Evolutionary conservation across 305 asterid species (phyloP), one percentile per base, ranked within the genome.

Genomic region (Vinca major): DNA sequence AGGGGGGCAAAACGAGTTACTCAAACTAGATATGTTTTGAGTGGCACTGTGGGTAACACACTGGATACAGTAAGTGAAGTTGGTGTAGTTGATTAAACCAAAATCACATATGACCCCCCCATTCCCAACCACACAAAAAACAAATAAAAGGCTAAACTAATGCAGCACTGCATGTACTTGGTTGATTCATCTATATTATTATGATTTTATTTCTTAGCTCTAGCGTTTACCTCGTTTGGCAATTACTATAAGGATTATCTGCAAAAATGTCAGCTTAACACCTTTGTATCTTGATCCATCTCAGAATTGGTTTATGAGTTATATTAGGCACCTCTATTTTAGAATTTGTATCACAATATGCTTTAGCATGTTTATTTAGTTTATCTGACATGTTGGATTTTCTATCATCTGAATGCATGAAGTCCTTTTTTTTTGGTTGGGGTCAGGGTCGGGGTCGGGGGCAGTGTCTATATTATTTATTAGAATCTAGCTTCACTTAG

Each of bases 361-460:
- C 19, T 11, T 12, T 57, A 33, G 63, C 45, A 58, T 58, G 63
- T 58, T 36, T 58, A 58, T 36, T 36, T 58, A 58, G 45, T 58
- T 5, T 14, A 37, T 33, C 19, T 12, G 20, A 36, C 6, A 16
- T 58, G 45, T 26, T 1, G 21, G 20, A 13, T 36, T 58, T 11
- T 58, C 45, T 13, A 2, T 50, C 10, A 13, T 50, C 54, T 4
- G 7, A 58, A 12, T 0, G 20, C 36, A 33, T 0, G 52, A 48
- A 10, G 19, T 1, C 8, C 13, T 33, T 33, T 33, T 12, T 4
- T 16, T 0, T 50, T 4, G 33, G 0, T 26, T 1, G 33, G 33
- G 33, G 33, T 26, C 33, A 26, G 33, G 33, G 33, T 26, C 33
- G 33, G 33, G 33, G n/a, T n/a, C n/a, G n/a, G n/a, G 33, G 33